phyloP scores from a whole-genome alignment of 2,329 filamentous ascomycete species.

The Cytospora schulzeri region DNA sequence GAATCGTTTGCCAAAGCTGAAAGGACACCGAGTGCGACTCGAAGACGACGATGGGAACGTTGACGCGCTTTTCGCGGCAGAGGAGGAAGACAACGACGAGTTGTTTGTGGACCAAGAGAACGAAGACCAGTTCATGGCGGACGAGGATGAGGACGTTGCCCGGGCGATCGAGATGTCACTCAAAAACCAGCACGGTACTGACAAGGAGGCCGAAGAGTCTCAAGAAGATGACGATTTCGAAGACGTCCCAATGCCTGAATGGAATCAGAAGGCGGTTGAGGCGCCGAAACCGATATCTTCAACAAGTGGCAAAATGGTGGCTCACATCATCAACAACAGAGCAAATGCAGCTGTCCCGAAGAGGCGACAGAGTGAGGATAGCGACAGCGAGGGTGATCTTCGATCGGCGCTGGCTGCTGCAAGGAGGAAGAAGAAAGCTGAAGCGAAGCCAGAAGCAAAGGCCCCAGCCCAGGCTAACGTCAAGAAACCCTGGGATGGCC shows the following conservation, averaged over 20 bases:
- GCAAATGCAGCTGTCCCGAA: slow-evolving; percentile 63
- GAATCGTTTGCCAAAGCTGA: slow-evolving; percentile 74
- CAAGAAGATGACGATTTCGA: slow-evolving; percentile 49
- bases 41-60: slow-evolving; percentile 23
- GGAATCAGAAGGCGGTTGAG: slow-evolving; percentile 57
- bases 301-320: slow-evolving; percentile 63
- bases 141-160: slow-evolving; percentile 66
- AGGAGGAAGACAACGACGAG: slow-evolving; percentile 33
- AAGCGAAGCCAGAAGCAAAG: slow-evolving; percentile 36
- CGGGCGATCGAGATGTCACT: slow-evolving; percentile 85
- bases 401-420: slow-evolving; percentile 74
- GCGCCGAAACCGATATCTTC: slow-evolving; percentile 54
- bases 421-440: slow-evolving; percentile 58
- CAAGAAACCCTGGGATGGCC: slow-evolving; percentile 71
- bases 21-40: slow-evolving; percentile 2
- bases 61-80: slow-evolving; percentile 59
- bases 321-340: slow-evolving; percentile 73
- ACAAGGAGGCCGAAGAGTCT: slow-evolving; percentile 40
- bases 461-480: slow-evolving; percentile 50
- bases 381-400: slow-evolving; percentile 78
- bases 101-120: slow-evolving; percentile 40
- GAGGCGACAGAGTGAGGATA: slow-evolving; percentile 48
- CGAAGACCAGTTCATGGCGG: slow-evolving; percentile 32
- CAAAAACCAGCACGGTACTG: slow-evolving; percentile 58
- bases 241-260: slow-evolving; percentile 55